Percentiles rank a stretch among this genome's conserved stretches.
Conservation (phyloP, 2,329 filamentous ascomycete genomes). For the Fusarium guadeloupense region DNA sequence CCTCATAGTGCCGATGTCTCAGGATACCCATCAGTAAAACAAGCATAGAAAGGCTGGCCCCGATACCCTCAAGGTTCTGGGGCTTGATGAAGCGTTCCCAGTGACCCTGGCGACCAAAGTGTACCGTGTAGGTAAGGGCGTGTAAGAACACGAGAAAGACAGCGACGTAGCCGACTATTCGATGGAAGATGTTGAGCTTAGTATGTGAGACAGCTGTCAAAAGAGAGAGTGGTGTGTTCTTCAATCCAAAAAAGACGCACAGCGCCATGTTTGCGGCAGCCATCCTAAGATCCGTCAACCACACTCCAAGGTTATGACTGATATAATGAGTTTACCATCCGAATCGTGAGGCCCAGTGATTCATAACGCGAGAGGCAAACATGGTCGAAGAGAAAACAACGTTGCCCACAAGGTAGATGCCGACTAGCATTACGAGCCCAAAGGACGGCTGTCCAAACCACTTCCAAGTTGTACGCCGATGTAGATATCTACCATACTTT, state of each 20-base stretch:
- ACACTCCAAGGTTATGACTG: too few species aligned
- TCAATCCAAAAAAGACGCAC: slow-evolving; percentile 57
- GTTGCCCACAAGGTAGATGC: not conserved
- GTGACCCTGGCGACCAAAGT: slow-evolving; percentile 41
- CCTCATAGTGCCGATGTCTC: slow-evolving; percentile 55
- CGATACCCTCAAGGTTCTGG: slow-evolving; percentile 17
- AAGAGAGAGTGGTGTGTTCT: slow-evolving; percentile 58
- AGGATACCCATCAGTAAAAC: slow-evolving; percentile 48
- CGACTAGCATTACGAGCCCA: not conserved
- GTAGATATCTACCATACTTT: fast-evolving
- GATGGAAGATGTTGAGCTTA: slow-evolving; percentile 58
- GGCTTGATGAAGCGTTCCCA: slow-evolving; percentile 4
- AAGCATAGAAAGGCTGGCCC: slow-evolving; percentile 50
- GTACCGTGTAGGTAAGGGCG: slow-evolving; percentile 45
- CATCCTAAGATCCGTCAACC: slow-evolving; percentile 51
- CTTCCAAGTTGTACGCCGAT: not conserved
- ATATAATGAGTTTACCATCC: slow-evolving; percentile 25
- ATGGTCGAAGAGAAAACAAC: not conserved
- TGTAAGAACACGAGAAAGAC: slow-evolving; percentile 51
- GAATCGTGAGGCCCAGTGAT: slow-evolving; percentile 29
- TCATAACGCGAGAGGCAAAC: not conserved
- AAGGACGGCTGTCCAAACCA: not conserved
- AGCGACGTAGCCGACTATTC: slow-evolving; percentile 55
- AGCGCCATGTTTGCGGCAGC: slow-evolving; percentile 53
- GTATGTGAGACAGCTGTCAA: slow-evolving; percentile 49